These are phyloP conservation scores for Fusarium transvaalense DNA, from an alignment of 2,329 filamentous ascomycete genomes.

Conservation along the genomic window DNA sequence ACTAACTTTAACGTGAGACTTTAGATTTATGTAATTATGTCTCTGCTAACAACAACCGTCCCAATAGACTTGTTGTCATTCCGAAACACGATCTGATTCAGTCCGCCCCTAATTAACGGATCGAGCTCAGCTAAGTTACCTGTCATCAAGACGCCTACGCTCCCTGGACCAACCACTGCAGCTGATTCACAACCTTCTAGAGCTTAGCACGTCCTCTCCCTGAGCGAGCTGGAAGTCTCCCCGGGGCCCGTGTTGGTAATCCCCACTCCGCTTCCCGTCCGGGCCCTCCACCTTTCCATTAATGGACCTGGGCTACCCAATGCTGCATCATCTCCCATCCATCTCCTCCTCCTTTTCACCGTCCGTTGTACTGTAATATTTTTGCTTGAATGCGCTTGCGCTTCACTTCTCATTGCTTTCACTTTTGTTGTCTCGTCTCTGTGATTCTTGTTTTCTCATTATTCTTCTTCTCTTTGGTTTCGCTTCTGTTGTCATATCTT, in stretches of 20 bases:
- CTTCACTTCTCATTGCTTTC: slow-evolving; percentile 39
- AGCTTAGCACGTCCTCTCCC: slow-evolving; percentile 32
- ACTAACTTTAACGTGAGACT: background rate
- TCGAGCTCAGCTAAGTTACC: slow-evolving; percentile 5
- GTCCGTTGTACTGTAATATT: slow-evolving; percentile 28
- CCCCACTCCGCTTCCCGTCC: slow-evolving; percentile 39
- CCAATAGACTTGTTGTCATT: slow-evolving; percentile 7
- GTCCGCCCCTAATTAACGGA: slow-evolving; percentile 19
- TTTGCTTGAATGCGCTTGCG: slow-evolving; percentile 44
- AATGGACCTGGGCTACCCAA: slow-evolving; percentile 15
- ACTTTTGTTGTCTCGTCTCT: slow-evolving; percentile 37
- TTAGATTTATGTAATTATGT: background rate
- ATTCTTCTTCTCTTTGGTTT: slow-evolving; percentile 22
- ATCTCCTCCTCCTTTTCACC: slow-evolving; percentile 42
- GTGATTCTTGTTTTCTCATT: slow-evolving; percentile 30
- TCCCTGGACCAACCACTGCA: slow-evolving; percentile 20
- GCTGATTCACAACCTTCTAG: slow-evolving; percentile 34
- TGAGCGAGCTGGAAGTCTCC: slow-evolving; percentile 18
- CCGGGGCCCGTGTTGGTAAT: slow-evolving; percentile 23
- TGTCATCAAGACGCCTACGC: slow-evolving; percentile 12
- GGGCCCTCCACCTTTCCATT: slow-evolving; percentile 21
- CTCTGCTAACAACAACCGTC: slow-evolving; percentile 11
- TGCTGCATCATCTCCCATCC: slow-evolving; percentile 40
- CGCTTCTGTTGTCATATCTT: slow-evolving; percentile 32
- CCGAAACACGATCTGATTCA: slow-evolving; percentile 40